phyloP scores from a whole-genome alignment of 345 rosid species.

The Cardiospermum halicacabum region DNA sequence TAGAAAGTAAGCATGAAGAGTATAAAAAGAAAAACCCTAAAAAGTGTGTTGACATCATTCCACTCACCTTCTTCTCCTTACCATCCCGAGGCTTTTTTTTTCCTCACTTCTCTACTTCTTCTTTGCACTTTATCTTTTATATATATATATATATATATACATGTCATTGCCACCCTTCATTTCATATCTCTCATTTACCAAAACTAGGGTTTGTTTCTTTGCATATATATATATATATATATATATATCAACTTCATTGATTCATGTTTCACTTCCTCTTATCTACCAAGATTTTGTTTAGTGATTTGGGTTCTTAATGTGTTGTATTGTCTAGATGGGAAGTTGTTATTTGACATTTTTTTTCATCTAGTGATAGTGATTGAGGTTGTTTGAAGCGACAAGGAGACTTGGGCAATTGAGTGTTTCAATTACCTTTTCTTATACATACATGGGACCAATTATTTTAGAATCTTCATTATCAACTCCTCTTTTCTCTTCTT shows the following conservation, averaged over 20 bases:
- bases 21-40: slow-evolving; percentile 62
- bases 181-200: slow-evolving; percentile 3
- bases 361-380: slow-evolving; percentile 21
- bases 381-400: slow-evolving; percentile 19
- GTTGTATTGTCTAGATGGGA: no score
- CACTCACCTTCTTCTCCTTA: slow-evolving; percentile 54
- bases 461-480: slow-evolving; percentile 21
- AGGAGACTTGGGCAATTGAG: slow-evolving; percentile 12
- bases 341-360: no score
- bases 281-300: no score
- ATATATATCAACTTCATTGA: neutral
- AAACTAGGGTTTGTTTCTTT: slow-evolving; percentile 7
- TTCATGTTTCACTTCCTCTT: no score
- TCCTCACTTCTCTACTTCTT: neutral
- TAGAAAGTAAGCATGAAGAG: slow-evolving; percentile 56
- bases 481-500: neutral
- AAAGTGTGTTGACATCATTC: slow-evolving; percentile 55
- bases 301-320: no score
- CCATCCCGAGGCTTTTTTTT: slow-evolving; percentile 61
- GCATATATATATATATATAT: neutral
- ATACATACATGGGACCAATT: slow-evolving; percentile 27
- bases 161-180: neutral
- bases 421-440: slow-evolving; percentile 12
- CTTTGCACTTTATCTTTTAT: neutral
- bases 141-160: neutral